Percentiles rank a stretch among this genome's conserved stretches.
Evolutionary conservation across 2,329 filamentous ascomycete species (phyloP).

Genomic region (Cyanodermella asteris): DNA sequence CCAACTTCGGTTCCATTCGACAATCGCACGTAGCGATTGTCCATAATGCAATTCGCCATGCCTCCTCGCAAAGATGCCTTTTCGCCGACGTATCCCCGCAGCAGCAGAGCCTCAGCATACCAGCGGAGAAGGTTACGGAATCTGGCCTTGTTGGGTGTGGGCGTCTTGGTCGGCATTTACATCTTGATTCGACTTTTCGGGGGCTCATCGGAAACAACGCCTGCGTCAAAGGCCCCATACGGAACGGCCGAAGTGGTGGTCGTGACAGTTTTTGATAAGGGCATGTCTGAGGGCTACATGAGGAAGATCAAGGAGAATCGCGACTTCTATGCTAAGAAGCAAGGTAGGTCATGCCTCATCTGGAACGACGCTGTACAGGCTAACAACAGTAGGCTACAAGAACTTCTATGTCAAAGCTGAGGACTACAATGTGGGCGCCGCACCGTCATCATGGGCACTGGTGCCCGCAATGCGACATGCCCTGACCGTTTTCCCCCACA

Average conservation of each 20-base stretch:
- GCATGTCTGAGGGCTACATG: constrained; percentile 43
- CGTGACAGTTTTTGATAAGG: constrained; percentile 57
- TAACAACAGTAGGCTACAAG: constrained; percentile 43
- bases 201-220: constrained; percentile 10
- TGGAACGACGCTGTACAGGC: not conserved
- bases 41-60: constrained; percentile 74
- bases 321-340: constrained; percentile 59
- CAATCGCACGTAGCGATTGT: too few species aligned
- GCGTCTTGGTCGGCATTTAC: constrained; percentile 37
- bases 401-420: constrained; percentile 60
- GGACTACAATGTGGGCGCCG: constrained; percentile 39
- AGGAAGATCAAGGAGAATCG: constrained; percentile 62
- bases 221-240: constrained; percentile 17
- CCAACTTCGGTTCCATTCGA: too few species aligned
- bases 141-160: constrained; percentile 31
- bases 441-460: constrained; percentile 32
- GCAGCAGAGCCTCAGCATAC: constrained; percentile 22
- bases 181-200: constrained; percentile 28
- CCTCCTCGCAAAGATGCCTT: constrained; percentile 67
- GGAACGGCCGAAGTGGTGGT: constrained; percentile 43
- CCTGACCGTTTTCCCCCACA: constrained; percentile 55
- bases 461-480: constrained; percentile 79
- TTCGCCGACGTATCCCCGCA: constrained; percentile 45
- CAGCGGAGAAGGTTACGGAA: constrained; percentile 7
- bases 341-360: constrained; percentile 39